Base-by-base conservation (phyloP, 1,284 basidiomycete genomes). In the Cutaneotrichosporon cavernicola region DNA sequence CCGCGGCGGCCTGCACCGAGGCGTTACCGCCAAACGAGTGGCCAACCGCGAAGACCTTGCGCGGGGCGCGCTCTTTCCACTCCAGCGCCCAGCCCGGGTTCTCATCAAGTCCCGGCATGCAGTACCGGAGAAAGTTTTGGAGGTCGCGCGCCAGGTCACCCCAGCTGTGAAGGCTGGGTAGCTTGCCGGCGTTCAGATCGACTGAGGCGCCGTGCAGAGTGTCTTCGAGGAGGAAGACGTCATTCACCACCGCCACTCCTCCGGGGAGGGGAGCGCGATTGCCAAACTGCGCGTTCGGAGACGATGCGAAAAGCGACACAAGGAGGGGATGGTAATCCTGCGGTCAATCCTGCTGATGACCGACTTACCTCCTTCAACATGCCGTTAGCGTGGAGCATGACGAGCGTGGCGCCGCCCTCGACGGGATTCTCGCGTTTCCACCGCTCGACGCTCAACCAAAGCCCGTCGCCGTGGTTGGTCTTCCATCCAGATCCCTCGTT, bases 181-280 rank as follows among this genome's bases (percentile, higher is more conserved):
- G 79, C 22, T 80, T 78, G 0, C 81, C 77, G 0, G 80, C 81
- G 68, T 93, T 94, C 59, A 92, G 64, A 26, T 89, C 76, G 1
- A 83, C 87, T 16, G 89, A 85, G 63, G 91, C 90, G 0, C 90
- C 91, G 62, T 92, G 90, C 66, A 90, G 87, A 2, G 87, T 83
- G 47, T 88, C 84, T 68, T 94, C 92, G 81, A 90, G 86, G 1
- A 85, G 78, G 90, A 90, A 93, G 18, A 92, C 83, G 73, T 94
- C 91, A 70, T 89, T 86, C n/a, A 93, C 76, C 18, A 58, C 51
- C 0, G 56, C 56, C 1, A 31, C 26, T 6, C 34, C 11, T n/a
- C 8, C 31, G n/a, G 26, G 32, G n/a, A 63, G 46, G 6, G 52
- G 36, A 2, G 13, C 21, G 18, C 57, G 57, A 1, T 60, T 43